These are phyloP conservation scores for Capronia epimyces DNA, from an alignment of 2,329 filamentous ascomycete species.

Conservation along the genomic window DNA sequence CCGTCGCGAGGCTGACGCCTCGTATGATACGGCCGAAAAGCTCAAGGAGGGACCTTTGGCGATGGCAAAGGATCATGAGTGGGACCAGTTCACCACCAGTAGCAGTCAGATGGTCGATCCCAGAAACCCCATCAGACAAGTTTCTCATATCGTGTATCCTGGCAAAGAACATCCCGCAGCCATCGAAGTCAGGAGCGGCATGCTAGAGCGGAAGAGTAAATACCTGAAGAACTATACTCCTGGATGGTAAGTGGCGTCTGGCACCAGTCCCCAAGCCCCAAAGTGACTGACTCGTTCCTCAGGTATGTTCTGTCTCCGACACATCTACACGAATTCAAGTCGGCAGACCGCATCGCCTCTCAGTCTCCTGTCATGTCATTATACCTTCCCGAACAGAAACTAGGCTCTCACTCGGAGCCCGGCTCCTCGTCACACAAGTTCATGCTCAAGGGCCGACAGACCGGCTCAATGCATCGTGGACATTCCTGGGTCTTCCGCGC, in stretches of 20 bases:
- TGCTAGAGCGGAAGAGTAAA: slow-evolving; percentile 96
- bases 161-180: slow-evolving; percentile 79
- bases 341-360: slow-evolving; percentile 76
- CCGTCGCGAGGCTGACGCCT: slow-evolving; percentile 81
- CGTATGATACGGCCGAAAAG: slow-evolving; percentile 70
- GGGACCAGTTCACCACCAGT: slow-evolving; percentile 71
- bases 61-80: slow-evolving; percentile 94
- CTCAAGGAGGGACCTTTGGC: slow-evolving; percentile 77
- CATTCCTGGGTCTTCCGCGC: slow-evolving; percentile 65
- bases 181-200: slow-evolving; percentile 79
- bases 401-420: slow-evolving; percentile 81
- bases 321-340: slow-evolving; percentile 97
- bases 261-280: background rate
- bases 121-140: slow-evolving; percentile 66
- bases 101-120: slow-evolving; percentile 87
- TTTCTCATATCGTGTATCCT: slow-evolving; percentile 83
- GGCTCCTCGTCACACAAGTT: slow-evolving; percentile 92
- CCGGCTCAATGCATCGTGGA: slow-evolving; percentile 80
- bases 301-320: slow-evolving; percentile 96
- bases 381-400: slow-evolving; percentile 88
- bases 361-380: slow-evolving; percentile 94
- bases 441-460: slow-evolving; percentile 92
- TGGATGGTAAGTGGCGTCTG: slow-evolving; percentile 65
- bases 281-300: slow-evolving; percentile 8
- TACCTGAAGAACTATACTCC: slow-evolving; percentile 96